These are phyloP conservation scores for Sclerotinia subarctica DNA, from an alignment of 2,329 filamentous ascomycete species.

Conservation along the genomic window DNA sequence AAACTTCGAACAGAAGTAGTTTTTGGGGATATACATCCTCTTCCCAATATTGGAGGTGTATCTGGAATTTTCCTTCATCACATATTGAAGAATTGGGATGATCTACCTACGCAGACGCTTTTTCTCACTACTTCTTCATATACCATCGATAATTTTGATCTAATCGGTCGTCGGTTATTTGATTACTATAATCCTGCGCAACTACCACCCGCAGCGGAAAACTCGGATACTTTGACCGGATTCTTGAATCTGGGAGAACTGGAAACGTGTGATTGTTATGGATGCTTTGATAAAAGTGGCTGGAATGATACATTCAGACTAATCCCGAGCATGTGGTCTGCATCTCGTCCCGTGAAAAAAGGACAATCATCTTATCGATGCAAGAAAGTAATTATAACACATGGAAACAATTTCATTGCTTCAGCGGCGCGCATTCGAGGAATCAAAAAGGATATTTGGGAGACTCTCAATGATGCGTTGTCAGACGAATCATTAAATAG, in stretches of 20 bases:
- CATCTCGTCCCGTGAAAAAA: conserved; percentile 34
- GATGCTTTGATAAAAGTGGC: conserved; percentile 42
- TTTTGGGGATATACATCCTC: conserved; percentile 11
- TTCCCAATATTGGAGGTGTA: conserved; percentile 45
- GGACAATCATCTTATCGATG: conserved; percentile 27
- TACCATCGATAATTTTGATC: conserved; percentile 14
- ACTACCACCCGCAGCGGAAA: conserved; percentile 41
- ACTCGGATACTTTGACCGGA: conserved; percentile 40
- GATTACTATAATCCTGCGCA: conserved; percentile 35
- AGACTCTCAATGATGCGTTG: conserved; percentile 33
- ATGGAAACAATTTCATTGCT: conserved; percentile 48
- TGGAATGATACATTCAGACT: conserved; percentile 43
- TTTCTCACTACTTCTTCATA: conserved; percentile 39
- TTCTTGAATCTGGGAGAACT: conserved; percentile 45
- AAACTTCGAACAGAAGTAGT: conserved; percentile 17
- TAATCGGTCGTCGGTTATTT: conserved; percentile 21
- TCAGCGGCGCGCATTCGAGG: conserved; percentile 44
- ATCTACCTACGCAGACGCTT: conserved; percentile 45
- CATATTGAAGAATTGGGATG: conserved; percentile 44
- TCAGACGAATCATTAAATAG: conserved; percentile 28
- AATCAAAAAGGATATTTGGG: conserved; percentile 30
- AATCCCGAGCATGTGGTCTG: conserved; percentile 40
- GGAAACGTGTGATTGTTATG: conserved; percentile 41
- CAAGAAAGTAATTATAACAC: conserved; percentile 42
- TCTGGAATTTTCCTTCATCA: conserved; percentile 47